Percentiles rank a stretch among this genome's conserved stretches.
Evolutionary conservation across 2,329 filamentous ascomycete genomes (phyloP).

Genomic region (Xylariales sp.): DNA sequence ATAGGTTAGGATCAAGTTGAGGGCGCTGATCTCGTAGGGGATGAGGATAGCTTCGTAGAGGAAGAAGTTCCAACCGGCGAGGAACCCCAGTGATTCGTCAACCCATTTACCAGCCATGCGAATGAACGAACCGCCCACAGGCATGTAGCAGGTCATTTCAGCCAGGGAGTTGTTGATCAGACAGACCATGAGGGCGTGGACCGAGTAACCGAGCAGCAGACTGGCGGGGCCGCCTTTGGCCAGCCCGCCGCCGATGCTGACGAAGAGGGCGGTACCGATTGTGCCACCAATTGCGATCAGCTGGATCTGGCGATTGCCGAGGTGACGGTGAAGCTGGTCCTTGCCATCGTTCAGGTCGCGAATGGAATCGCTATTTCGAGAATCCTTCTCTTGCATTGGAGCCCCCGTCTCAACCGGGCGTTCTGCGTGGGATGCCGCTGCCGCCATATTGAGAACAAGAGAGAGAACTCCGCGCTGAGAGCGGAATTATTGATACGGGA

Average conservation of each 20-base stretch:
- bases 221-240: conserved; percentile 61
- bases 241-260: conserved; percentile 69
- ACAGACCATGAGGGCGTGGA: conserved; percentile 65
- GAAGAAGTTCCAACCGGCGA: conserved; percentile 59
- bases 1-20: conserved; percentile 57
- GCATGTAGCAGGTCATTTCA: conserved; percentile 73
- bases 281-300: conserved; percentile 69
- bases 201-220: conserved; percentile 68
- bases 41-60: conserved; percentile 56
- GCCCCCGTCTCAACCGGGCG: conserved; percentile 27
- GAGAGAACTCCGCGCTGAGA: conserved; percentile 46
- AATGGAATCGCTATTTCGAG: conserved; percentile 39
- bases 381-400: conserved; percentile 40
- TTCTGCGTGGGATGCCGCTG: conserved; percentile 33
- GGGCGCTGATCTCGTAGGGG: conserved; percentile 56
- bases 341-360: conserved; percentile 38
- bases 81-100: conserved; percentile 73
- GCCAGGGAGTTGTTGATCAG: conserved; percentile 74
- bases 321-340: conserved; percentile 54
- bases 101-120: conserved; percentile 73
- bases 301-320: conserved; percentile 64
- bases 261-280: conserved; percentile 69
- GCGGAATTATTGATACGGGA: conserved; percentile 46
- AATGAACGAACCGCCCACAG: conserved; percentile 72
- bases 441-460: conserved; percentile 48